These are phyloP conservation scores for Citeromyces siamensis DNA, from an alignment of 1,139 yeast species.

Conservation along the genomic window DNA sequence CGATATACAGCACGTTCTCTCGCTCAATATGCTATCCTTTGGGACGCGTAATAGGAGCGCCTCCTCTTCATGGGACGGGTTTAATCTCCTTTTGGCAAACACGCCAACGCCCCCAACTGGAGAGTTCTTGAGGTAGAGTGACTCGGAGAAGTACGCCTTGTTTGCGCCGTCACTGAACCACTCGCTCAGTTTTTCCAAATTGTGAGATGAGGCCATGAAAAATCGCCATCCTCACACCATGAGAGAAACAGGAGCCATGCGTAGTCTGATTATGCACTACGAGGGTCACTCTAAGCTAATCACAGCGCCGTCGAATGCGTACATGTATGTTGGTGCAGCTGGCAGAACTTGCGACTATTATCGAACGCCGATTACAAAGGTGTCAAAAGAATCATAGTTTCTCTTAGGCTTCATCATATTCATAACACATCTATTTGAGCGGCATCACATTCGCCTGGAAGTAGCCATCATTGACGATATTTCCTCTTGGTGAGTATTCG, in stretches of 20 bases:
- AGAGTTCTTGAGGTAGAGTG: conserved; percentile 33
- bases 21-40: conserved; percentile 40
- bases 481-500: conserved; percentile 55
- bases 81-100: conserved; percentile 34
- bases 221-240: not conserved
- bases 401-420: not conserved
- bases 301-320: not conserved
- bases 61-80: conserved; percentile 13
- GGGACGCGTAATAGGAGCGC: conserved; percentile 29
- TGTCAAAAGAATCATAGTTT: not conserved
- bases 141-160: conserved; percentile 31
- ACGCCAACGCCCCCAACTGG: conserved; percentile 65
- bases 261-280: no score
- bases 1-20: conserved; percentile 51
- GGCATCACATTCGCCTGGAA: conserved; percentile 43
- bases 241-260: not conserved
- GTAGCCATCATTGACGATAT: conserved; percentile 30
- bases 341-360: not conserved
- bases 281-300: not conserved
- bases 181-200: conserved; percentile 17
- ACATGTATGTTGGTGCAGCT: not conserved
- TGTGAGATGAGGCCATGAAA: conserved; percentile 17
- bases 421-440: conserved; percentile 9
- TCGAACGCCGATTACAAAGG: not conserved
- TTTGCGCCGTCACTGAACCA: conserved; percentile 36